These are phyloP conservation scores for Colletotrichum orchidophilum DNA, from an alignment of 2,329 filamentous ascomycete genomes.

Conservation along the genomic window DNA sequence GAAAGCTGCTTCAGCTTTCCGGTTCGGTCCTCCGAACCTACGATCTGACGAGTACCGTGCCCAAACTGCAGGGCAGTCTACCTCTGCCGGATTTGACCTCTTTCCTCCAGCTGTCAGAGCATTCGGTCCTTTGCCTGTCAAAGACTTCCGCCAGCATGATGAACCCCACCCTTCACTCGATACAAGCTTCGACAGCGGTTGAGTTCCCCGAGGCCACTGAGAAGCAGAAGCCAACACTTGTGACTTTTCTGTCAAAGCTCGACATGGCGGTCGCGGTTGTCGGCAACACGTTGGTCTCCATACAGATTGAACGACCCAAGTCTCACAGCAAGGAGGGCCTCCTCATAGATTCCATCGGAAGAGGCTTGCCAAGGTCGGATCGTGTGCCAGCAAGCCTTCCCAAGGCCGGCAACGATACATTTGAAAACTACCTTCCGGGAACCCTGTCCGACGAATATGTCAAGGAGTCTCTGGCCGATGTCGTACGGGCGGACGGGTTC, in stretches of 20 bases:
- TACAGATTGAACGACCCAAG: constrained; percentile 73
- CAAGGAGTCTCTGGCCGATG: constrained; percentile 53
- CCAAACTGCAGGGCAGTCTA: constrained; percentile 66
- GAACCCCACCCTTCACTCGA: constrained; percentile 73
- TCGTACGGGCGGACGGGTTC: constrained; percentile 57
- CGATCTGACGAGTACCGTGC: constrained; percentile 70
- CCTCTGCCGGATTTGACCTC: constrained; percentile 63
- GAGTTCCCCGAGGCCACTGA: constrained; percentile 50
- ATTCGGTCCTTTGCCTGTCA: constrained; percentile 72
- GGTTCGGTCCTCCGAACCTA: constrained; percentile 66
- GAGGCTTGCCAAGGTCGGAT: constrained; percentile 53
- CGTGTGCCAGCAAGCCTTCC: constrained; percentile 20
- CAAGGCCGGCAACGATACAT: constrained; percentile 25
- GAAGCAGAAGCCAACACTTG: constrained; percentile 52
- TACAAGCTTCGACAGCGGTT: constrained; percentile 60
- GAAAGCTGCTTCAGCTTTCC: constrained; percentile 69
- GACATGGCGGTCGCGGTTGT: constrained; percentile 72
- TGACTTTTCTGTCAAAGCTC: constrained; percentile 71
- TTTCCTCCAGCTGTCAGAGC: constrained; percentile 73
- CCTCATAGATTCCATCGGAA: constrained; percentile 78
- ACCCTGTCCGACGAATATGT: constrained; percentile 61
- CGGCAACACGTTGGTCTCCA: constrained; percentile 71
- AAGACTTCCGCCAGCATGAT: constrained; percentile 67
- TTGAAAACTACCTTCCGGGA: constrained; percentile 53
- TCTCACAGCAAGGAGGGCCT: constrained; percentile 67